Evolutionary conservation across 768 basidiomycete genomes (phyloP).

Genomic region (Collybia nuda): DNA sequence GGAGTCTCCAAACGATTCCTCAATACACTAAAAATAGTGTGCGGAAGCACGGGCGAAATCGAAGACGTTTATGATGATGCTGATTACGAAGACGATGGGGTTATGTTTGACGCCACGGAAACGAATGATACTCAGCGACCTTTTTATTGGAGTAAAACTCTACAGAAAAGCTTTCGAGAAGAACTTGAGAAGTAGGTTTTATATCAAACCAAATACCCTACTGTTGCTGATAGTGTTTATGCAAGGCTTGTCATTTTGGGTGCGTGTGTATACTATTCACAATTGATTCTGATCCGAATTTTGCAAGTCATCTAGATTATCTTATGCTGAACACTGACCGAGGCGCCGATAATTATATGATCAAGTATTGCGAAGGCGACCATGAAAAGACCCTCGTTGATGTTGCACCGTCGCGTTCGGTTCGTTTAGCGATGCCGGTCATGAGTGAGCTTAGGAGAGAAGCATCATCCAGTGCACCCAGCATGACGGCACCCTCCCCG

Average conservation of each 20-base stretch:
- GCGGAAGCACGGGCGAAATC: constrained; percentile 78
- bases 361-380: constrained; percentile 83
- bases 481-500: constrained; percentile 36
- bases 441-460: constrained; percentile 67
- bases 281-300: background rate
- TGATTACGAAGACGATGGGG: constrained; percentile 74
- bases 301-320: constrained; percentile 52
- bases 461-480: constrained; percentile 30
- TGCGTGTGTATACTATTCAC: constrained; percentile 19
- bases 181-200: constrained; percentile 79
- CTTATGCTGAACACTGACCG: constrained; percentile 93
- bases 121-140: constrained; percentile 51
- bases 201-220: background rate
- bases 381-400: constrained; percentile 79
- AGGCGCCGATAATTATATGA: constrained; percentile 89
- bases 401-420: constrained; percentile 72
- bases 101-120: constrained; percentile 66
- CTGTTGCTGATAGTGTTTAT: constrained; percentile 12
- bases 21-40: constrained; percentile 73
- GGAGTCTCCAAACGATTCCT: constrained; percentile 66
- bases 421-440: constrained; percentile 65
- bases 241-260: constrained; percentile 80
- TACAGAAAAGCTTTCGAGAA: constrained; percentile 83
- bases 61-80: constrained; percentile 69
- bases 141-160: constrained; percentile 79